Conservation (phyloP, 2,329 filamentous ascomycete species). For the Helminthosporium solani region DNA sequence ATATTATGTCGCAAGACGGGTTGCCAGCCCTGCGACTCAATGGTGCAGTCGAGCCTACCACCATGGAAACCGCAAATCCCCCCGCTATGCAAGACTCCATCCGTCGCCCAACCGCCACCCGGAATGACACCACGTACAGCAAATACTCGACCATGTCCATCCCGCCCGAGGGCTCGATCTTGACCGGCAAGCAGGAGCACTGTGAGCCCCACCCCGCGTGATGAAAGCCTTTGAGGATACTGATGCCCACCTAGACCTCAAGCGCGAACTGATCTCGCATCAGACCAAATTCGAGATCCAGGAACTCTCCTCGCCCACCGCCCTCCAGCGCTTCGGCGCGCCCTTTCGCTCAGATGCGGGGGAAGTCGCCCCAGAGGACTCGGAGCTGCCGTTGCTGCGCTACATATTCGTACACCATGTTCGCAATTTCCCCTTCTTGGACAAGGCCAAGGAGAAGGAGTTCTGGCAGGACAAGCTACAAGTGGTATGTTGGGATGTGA, state of each 20-base stretch:
- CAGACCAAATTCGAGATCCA: conserved; percentile 89
- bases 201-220: conserved; percentile 57
- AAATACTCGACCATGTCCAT: conserved; percentile 47
- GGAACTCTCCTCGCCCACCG: conserved; percentile 92
- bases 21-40: conserved; percentile 37
- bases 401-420: conserved; percentile 99
- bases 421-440: conserved; percentile 94
- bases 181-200: conserved; percentile 98
- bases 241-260: conserved; percentile 66
- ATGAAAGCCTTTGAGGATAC: neutral
- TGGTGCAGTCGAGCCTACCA: conserved; percentile 32
- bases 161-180: conserved; percentile 58
- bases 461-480: conserved; percentile 99
- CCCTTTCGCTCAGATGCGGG: conserved; percentile 91
- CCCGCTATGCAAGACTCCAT: conserved; percentile 19
- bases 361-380: conserved; percentile 90
- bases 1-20: conserved; percentile 22
- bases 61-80: conserved; percentile 32
- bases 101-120: conserved; percentile 21
- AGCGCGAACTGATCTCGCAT: conserved; percentile 87
- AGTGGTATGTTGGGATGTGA: conserved; percentile 61
- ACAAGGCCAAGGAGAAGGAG: conserved; percentile 96
- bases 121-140: conserved; percentile 37
- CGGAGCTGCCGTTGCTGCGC: conserved; percentile 86
- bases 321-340: conserved; percentile 89